These are phyloP conservation scores for Trichoderma sp. DNA, from an alignment of 2,329 filamentous ascomycete genomes.

Conservation along the genomic window DNA sequence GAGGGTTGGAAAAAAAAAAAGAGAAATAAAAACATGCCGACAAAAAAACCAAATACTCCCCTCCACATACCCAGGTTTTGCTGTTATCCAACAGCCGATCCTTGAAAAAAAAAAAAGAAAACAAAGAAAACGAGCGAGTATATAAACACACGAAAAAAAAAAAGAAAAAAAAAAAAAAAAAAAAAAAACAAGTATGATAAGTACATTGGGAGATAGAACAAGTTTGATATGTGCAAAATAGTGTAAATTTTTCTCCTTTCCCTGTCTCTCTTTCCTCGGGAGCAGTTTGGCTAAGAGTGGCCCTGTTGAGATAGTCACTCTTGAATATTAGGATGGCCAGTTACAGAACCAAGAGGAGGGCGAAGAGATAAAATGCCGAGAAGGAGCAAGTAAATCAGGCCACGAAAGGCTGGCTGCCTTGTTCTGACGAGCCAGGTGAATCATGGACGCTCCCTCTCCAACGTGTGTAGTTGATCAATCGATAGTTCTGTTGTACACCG, in stretches of 20 bases:
- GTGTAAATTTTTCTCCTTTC: not conserved
- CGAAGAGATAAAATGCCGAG: not conserved
- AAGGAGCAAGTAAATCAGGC: not conserved
- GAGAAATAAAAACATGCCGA: not conserved
- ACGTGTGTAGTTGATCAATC: not conserved
- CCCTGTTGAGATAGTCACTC: not conserved
- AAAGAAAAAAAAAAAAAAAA: slow-evolving; percentile 15
- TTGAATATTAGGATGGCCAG: not conserved
- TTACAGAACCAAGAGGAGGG: not conserved
- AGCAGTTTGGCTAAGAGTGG: not conserved
- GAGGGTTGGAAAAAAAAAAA: not conserved
- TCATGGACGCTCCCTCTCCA: not conserved
- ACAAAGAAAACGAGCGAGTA: slow-evolving; percentile 17
- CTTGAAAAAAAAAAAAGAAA: slow-evolving; percentile 18
- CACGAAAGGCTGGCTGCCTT: not conserved
- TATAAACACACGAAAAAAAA: slow-evolving; percentile 15
- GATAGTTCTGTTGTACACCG: slow-evolving; percentile 15
- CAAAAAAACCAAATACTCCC: slow-evolving; percentile 5
- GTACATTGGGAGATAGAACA: slow-evolving; percentile 20
- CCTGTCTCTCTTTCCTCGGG: not conserved
- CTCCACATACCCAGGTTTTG: slow-evolving; percentile 6
- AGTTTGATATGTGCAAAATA: slow-evolving; percentile 11
- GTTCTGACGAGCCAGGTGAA: not conserved
- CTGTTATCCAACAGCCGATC: slow-evolving; percentile 11
- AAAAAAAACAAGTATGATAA: slow-evolving; percentile 23